Evolutionary conservation across 768 basidiomycete genomes (phyloP).

Genomic region (Russula earlei): DNA sequence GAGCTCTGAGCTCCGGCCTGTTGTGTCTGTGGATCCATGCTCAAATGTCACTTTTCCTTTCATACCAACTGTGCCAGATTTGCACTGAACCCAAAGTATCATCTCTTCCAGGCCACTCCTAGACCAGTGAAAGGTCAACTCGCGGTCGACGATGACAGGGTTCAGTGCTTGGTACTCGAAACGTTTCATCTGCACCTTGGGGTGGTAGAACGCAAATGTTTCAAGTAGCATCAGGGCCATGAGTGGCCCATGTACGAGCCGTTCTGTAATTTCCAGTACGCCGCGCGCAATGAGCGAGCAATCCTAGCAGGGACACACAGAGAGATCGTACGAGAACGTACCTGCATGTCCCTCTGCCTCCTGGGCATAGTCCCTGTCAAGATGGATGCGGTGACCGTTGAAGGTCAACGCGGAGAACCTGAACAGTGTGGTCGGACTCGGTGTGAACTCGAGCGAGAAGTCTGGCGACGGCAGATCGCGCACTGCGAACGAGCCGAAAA

Average conservation of each 20-base stretch:
- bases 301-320: not conserved
- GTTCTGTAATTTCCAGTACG: slow-evolving; percentile 36
- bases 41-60: slow-evolving; percentile 35
- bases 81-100: slow-evolving; percentile 50
- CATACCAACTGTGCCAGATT: slow-evolving; percentile 59
- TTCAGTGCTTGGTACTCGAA: slow-evolving; percentile 69
- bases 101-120: slow-evolving; percentile 33
- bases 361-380: slow-evolving; percentile 66
- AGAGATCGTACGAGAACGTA: slow-evolving; percentile 26
- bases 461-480: slow-evolving; percentile 41
- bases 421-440: slow-evolving; percentile 65
- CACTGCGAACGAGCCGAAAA: slow-evolving; percentile 38
- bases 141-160: slow-evolving; percentile 46
- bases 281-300: not conserved
- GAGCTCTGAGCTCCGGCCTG: too few species aligned
- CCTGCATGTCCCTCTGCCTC: slow-evolving; percentile 65
- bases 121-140: slow-evolving; percentile 39
- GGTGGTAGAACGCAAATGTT: slow-evolving; percentile 40
- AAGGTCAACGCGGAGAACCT: slow-evolving; percentile 82
- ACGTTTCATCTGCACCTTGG: slow-evolving; percentile 34
- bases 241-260: slow-evolving; percentile 78
- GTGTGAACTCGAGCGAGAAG: slow-evolving; percentile 58
- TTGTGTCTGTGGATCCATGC: too few species aligned
- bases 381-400: slow-evolving; percentile 78
- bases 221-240: slow-evolving; percentile 76